Conservation (phyloP, 1,139 yeast genomes). For the Blastobotrys ciferrii region DNA sequence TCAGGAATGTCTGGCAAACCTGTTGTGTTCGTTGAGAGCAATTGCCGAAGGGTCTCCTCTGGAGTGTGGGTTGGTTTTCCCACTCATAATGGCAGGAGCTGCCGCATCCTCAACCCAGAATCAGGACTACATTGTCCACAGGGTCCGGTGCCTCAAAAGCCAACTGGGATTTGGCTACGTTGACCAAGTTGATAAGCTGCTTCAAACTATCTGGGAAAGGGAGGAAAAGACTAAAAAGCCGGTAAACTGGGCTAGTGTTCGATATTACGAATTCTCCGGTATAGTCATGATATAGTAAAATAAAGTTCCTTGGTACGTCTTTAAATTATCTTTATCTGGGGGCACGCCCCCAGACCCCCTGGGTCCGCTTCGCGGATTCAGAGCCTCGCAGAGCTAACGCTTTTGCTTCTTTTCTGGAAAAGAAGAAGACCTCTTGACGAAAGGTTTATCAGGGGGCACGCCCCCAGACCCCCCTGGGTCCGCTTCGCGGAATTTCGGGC, state of each 20-base stretch:
- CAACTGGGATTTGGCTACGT: slow-evolving; percentile 5
- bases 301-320: too few species aligned
- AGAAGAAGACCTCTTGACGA: too few species aligned
- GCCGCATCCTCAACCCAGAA: neutral
- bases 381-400: too few species aligned
- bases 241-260: slow-evolving; percentile 5
- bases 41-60: neutral
- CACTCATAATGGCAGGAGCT: slow-evolving; percentile 4
- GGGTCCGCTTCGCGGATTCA: too few species aligned
- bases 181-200: slow-evolving; percentile 5
- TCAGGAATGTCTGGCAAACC: neutral
- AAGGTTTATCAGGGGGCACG: too few species aligned
- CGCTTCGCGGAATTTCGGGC: too few species aligned
- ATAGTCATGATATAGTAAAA: slow-evolving; percentile 3
- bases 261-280: slow-evolving; percentile 6
- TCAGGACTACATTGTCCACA: slow-evolving; percentile 1
- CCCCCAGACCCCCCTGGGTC: too few species aligned
- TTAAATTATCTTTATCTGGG: too few species aligned
- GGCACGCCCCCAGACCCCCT: too few species aligned
- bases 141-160: neutral
- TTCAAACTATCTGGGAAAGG: slow-evolving; percentile 4
- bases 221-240: neutral
- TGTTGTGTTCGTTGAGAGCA: neutral
- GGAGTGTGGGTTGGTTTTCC: slow-evolving; percentile 5
- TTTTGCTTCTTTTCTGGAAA: too few species aligned